Percentiles rank a stretch among this genome's conserved stretches.
Evolutionary conservation across 148 eudicot species (phyloP).

Genomic region (Rhododendron williamsianum): DNA sequence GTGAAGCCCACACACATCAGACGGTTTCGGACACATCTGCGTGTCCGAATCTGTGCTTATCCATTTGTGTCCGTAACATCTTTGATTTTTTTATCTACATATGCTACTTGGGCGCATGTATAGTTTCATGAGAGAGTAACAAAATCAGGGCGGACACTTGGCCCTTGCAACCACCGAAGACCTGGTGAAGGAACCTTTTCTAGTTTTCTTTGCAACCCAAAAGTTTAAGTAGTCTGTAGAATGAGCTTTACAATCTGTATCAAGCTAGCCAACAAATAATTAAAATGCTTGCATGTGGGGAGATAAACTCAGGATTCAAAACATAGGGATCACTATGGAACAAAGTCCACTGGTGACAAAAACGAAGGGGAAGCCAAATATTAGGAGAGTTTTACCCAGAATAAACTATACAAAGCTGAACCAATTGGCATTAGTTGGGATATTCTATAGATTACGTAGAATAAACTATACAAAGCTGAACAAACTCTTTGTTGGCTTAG

Average conservation of each 20-base stretch:
- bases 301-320: not conserved
- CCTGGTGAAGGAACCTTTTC: not conserved
- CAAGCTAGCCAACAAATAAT: not conserved
- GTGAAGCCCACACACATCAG: no score
- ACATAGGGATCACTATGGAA: not conserved
- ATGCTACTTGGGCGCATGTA: not conserved
- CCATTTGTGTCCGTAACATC: no score
- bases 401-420: not conserved
- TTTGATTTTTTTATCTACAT: not conserved
- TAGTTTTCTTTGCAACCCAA: not conserved
- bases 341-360: not conserved
- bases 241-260: not conserved
- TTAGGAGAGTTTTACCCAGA: not conserved
- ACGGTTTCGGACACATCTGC: no score
- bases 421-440: not conserved
- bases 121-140: not conserved
- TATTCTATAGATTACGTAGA: not conserved
- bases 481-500: not conserved
- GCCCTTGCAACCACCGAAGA: not conserved
- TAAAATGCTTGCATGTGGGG: not conserved
- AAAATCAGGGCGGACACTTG: not conserved
- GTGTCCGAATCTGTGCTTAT: no score
- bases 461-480: not conserved
- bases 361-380: not conserved
- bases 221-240: not conserved